Conservation (phyloP, 306 rosid species). For the Pterocarpus santalinus region DNA sequence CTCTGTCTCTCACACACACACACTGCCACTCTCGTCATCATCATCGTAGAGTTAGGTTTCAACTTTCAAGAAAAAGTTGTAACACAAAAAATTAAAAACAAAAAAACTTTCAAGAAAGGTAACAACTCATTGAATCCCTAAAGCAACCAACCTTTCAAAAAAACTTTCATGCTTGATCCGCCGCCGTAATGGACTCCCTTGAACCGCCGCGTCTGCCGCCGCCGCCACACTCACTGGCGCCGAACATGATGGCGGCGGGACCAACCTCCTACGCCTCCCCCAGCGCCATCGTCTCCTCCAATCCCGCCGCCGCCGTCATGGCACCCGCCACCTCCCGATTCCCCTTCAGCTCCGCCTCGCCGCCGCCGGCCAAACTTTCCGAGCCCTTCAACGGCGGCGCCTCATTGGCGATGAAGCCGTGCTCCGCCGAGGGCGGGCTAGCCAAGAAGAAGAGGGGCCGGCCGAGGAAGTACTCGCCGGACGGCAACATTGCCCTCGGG, state of each 20-base stretch:
- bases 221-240: constrained; percentile 12
- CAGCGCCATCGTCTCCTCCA: constrained; percentile 56
- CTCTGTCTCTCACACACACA: not conserved
- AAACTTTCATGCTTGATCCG: constrained; percentile 34
- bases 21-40: no score
- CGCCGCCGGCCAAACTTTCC: constrained; percentile 52
- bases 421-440: constrained; percentile 36
- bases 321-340: constrained; percentile 64
- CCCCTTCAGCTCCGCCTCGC: constrained; percentile 64
- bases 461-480: constrained; percentile 90
- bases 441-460: constrained; percentile 92
- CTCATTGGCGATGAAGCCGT: constrained; percentile 57
- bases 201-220: constrained; percentile 54
- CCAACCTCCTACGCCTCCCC: constrained; percentile 60
- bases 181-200: constrained; percentile 71
- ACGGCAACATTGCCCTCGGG: constrained; percentile 88
- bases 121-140: not conserved
- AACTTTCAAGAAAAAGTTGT: no score
- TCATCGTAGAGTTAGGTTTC: no score
- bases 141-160: constrained; percentile 20
- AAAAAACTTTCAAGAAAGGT: no score
- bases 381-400: constrained; percentile 53
- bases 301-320: constrained; percentile 55
- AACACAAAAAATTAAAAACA: no score
- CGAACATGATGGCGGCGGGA: constrained; percentile 59